Conservation (phyloP, 768 basidiomycete species). For the Kwoniella botswanensis region DNA sequence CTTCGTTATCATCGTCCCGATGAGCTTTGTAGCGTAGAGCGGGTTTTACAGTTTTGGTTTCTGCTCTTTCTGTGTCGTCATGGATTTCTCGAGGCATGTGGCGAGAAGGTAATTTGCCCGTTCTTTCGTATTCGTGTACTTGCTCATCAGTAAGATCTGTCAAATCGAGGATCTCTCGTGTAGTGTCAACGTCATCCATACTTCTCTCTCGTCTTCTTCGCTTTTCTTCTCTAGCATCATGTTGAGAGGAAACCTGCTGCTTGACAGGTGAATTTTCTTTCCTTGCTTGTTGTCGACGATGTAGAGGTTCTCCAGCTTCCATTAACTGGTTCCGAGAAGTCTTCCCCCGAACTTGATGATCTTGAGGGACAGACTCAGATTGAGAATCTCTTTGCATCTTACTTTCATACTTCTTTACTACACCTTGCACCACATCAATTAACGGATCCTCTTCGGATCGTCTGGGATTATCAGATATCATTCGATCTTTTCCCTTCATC, state of each 20-base stretch:
- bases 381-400: not conserved
- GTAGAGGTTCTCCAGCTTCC: not conserved
- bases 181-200: not conserved
- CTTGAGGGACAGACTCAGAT: too few species aligned
- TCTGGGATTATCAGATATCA: not conserved
- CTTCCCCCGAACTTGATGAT: too few species aligned
- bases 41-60: not conserved
- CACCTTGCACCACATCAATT: not conserved
- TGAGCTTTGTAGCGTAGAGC: not conserved
- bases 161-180: constrained; percentile 6
- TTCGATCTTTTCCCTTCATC: constrained; percentile 4
- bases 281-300: not conserved
- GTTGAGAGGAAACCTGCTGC: not conserved
- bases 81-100: not conserved
- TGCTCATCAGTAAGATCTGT: constrained; percentile 14
- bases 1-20: not conserved
- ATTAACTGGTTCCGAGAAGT: not conserved
- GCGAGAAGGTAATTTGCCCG: constrained; percentile 5
- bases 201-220: not conserved
- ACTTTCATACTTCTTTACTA: not conserved
- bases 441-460: not conserved
- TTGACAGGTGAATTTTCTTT: not conserved
- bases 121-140: constrained; percentile 1
- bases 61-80: too few species aligned
- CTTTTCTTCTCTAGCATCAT: not conserved